phyloP scores from a whole-genome alignment of 2,329 filamentous ascomycete genomes.

The Neurospora sp. region DNA sequence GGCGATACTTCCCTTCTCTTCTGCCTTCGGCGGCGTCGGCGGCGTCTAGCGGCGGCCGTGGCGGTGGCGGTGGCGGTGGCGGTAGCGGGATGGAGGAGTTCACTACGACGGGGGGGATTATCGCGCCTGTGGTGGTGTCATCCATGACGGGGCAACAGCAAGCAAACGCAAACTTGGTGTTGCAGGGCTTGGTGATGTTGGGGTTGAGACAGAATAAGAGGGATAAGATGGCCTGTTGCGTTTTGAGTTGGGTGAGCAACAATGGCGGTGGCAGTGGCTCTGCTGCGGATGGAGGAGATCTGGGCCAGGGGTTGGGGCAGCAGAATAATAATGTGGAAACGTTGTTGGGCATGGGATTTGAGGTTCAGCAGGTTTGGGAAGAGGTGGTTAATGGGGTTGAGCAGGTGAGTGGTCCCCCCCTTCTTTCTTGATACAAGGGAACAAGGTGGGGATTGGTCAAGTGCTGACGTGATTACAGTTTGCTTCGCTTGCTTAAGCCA shows the following conservation, averaged over 20 bases:
- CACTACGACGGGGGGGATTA: conserved; percentile 56
- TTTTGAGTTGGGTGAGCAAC: conserved; percentile 63
- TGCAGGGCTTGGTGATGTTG: conserved; percentile 70
- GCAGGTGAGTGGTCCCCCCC: conserved; percentile 29
- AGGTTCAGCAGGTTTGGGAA: conserved; percentile 69
- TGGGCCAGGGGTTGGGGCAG: background rate
- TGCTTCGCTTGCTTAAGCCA: conserved; percentile 9
- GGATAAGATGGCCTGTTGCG: conserved; percentile 49
- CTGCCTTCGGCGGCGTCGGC: conserved; percentile 26
- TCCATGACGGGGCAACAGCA: conserved; percentile 30
- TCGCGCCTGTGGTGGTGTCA: conserved; percentile 58
- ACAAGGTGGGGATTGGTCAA: background rate
- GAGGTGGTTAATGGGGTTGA: conserved; percentile 61
- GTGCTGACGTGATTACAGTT: conserved; percentile 9
- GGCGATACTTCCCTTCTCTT: conserved; percentile 24
- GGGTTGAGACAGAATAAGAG: conserved; percentile 75
- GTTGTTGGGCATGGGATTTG: conserved; percentile 71
- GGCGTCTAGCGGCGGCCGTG: conserved; percentile 27
- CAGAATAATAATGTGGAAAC: conserved; percentile 37
- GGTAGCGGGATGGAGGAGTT: conserved; percentile 37
- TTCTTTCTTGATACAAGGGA: background rate
- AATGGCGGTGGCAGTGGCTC: background rate
- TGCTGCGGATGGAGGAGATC: background rate
- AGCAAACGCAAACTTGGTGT: conserved; percentile 55
- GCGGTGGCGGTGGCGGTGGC: conserved; percentile 32